Evolutionary conservation across 352 stramenopile genomes (phyloP).

Genomic region (Phytophthora uliginosa): DNA sequence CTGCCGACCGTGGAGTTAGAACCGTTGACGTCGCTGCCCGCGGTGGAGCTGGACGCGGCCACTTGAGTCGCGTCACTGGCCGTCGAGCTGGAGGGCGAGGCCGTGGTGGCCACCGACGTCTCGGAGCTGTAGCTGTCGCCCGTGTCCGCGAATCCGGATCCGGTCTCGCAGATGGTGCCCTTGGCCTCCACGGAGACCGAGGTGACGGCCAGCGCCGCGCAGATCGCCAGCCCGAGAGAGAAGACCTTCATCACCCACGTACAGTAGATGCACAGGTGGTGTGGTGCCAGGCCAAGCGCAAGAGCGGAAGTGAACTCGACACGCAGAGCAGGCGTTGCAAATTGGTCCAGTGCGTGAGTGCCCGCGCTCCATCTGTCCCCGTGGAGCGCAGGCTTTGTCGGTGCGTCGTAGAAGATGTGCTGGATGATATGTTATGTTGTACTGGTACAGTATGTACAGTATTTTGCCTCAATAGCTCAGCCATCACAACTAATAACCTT

Average conservation of each 20-base stretch:
- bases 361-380: conserved; percentile 22
- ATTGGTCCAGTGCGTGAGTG: conserved; percentile 27
- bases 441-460: too few relatives aligned
- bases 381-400: conserved; percentile 16
- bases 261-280: not conserved
- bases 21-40: conserved; percentile 4
- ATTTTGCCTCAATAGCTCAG: too few relatives aligned
- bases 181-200: conserved; percentile 26
- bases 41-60: not conserved
- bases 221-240: conserved; percentile 30
- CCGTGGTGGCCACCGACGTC: conserved; percentile 6
- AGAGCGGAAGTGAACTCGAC: conserved; percentile 32
- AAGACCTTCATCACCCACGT: conserved; percentile 34
- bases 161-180: conserved; percentile 26
- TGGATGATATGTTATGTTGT: conserved; percentile 11
- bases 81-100: conserved; percentile 10
- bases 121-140: conserved; percentile 28
- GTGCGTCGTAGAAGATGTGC: conserved; percentile 40
- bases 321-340: conserved; percentile 4
- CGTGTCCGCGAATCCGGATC: conserved; percentile 22
- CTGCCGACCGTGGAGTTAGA: conserved; percentile 1
- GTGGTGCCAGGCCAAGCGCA: conserved; percentile 6
- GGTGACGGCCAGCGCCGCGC: conserved; percentile 32
- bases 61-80: conserved; percentile 5
- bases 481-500: too few relatives aligned